Evolutionary conservation across 306 rosid species (phyloP), one percentile per base, ranked within the genome.

Genomic region (Inga laurina): DNA sequence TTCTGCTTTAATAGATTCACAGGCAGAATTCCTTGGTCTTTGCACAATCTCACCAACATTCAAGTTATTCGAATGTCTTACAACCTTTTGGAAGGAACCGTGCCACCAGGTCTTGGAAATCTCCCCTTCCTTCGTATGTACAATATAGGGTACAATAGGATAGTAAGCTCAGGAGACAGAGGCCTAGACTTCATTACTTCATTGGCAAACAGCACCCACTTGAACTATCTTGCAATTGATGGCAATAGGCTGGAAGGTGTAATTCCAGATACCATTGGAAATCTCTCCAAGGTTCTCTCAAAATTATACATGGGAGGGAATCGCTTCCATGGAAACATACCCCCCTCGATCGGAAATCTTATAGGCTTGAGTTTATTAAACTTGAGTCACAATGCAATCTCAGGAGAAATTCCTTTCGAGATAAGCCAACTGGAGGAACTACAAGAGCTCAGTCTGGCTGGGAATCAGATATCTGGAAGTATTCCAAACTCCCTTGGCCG

Each of bases 101-200:
- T 92, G 49, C 96, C 97, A 74, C 92, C 94, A 13, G 97, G 96
- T 49, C 83, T 94, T 15, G 97, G 91, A 77, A 94, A 94, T 66
- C 72, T 66, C 11, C 72, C 22, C 19, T 66, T 15, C 72, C 72
- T 66, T 66, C 72, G 44, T 16, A 88, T 85, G 92, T 94, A 91
- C 61, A 89, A 89, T 75, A 92, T 94, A n/a, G 91, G 94, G 5
- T 85, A 56, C 52, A 94, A 92, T 41, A 76, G 64, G 84, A 90
- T 94, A 18, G 89, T 88, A 2, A 90, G 88, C 74, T 66, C 87
- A 1, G 90, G 86, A 48, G 83, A 39, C 0, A 54, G 75, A 68
- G 93, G 94, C 62, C 86, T 92, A 37, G 83, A 82, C 37, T 94
- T 92, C 85, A 48, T 94, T 9, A 82, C 88, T 52, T 90, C 91